Evolutionary conservation across 108 stramenopile genomes (phyloP), one percentile per base, ranked within the genome.

Genomic region (Pseudonitzschia multiseries): DNA sequence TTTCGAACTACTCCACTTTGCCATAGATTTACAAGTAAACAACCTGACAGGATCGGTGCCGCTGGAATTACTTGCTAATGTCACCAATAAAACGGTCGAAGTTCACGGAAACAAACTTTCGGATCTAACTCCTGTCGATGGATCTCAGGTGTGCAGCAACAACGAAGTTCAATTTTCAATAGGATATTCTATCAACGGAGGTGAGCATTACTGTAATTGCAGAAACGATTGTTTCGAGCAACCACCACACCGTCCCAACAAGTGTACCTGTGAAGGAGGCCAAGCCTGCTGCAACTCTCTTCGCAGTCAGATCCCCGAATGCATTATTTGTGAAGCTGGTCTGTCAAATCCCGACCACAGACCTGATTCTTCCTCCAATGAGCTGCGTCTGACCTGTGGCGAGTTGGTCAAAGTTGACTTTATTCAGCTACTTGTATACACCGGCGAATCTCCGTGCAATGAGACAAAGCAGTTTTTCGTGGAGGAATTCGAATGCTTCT

Each of bases 11-110:
- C 9, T n/a, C 20, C 9, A 9, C 9, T 51, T 51, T 10, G 20
- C 50, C 26, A 8, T 62, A 33, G 36, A 33, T 36, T 4, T 62
- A 18, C 28, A 31, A 15, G 5, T 33, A 3, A 62, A 62, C 28
- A 4, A 32, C 36, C 33, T 62, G 20, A 33, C 32, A 8, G 61
- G 61, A 62, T 40, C 61, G 15, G 61, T 62, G 18, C 61, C 61
- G 0, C 18, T 33, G 33, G 61, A 40, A 62, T 14, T 62, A 8
- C 20, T 24, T 53, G 8, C 20, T 0, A 15, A 62, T 27, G 14
- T 2, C 8, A 33, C 4, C 6, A 15, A 60, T 29, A 14, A 5
- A 4, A 28, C 5, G 40, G 13, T 62, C 31, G 18, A 40, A 4
- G 32, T 62, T 3, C 8, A 40, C 15, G 61, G 61, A 40, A 62